phyloP scores from a whole-genome alignment of 768 basidiomycete species.

The Termitomyces heimii region DNA sequence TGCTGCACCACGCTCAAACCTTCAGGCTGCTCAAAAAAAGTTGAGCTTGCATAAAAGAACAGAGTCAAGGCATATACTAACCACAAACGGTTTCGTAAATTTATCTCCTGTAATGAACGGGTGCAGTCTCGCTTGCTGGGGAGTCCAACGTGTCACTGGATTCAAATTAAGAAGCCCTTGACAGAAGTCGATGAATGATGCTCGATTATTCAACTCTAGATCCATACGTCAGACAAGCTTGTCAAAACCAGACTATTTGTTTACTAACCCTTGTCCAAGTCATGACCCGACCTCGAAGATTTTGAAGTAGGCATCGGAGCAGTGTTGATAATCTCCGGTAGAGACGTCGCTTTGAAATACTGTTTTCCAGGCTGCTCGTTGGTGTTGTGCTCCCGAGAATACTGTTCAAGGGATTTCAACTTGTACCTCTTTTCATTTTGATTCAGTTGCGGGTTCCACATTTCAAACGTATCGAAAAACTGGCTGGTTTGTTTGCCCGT shows the following conservation, averaged over 20 bases:
- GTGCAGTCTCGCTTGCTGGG: constrained; percentile 91
- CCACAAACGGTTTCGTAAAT: constrained; percentile 81
- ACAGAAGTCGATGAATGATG: constrained; percentile 97
- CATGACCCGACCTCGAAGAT: constrained; percentile 66
- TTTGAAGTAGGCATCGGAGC: constrained; percentile 91
- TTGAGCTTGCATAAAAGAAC: constrained; percentile 2
- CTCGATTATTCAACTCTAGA: constrained; percentile 86
- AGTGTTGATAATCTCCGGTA: constrained; percentile 94
- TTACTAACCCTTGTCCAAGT: constrained; percentile 81
- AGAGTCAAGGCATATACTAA: constrained; percentile 31
- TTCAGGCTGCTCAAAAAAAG: constrained; percentile 40
- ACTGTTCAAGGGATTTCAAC: constrained; percentile 91
- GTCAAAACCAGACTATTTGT: constrained; percentile 4
- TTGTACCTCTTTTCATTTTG: constrained; percentile 80
- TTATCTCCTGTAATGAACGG: constrained; percentile 99
- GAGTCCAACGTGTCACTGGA: constrained; percentile 94
- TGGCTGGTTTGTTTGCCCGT: constrained; percentile 92
- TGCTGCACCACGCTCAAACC: constrained; percentile 30
- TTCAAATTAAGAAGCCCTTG: constrained; percentile 91
- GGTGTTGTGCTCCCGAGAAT: constrained; percentile 89
- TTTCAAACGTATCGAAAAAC: constrained; percentile 79
- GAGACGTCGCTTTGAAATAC: constrained; percentile 91
- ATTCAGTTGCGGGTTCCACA: constrained; percentile 57
- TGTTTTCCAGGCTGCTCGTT: constrained; percentile 98
- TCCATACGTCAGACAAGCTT: neutral